Evolutionary conservation across 108 stramenopile genomes (phyloP).

Genomic region (Skeletonema grethae): DNA sequence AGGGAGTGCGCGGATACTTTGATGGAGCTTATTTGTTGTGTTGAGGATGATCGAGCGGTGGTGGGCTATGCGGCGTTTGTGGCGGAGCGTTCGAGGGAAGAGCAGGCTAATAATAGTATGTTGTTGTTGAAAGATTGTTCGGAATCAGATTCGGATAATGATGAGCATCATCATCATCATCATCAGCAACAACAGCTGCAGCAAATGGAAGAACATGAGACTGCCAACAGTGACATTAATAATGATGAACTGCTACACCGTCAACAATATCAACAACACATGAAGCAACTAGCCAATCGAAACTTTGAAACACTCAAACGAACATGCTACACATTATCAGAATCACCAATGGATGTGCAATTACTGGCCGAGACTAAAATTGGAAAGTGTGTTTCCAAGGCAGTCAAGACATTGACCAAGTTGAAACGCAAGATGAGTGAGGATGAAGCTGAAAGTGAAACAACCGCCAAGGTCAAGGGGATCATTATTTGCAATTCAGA

Average conservation of each 20-base stretch:
- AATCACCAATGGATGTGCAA: slow-evolving; percentile 36
- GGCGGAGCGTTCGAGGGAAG: too few species aligned
- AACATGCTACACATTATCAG: slow-evolving; percentile 1
- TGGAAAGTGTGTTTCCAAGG: slow-evolving; percentile 29
- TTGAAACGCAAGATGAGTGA: slow-evolving; percentile 9
- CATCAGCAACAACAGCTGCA: background rate
- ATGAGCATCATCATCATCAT: too few species aligned
- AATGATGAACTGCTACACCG: background rate
- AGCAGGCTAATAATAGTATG: too few species aligned
- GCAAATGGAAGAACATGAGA: too few species aligned
- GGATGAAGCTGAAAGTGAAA: background rate
- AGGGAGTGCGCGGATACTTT: background rate
- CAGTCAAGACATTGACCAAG: slow-evolving; percentile 24
- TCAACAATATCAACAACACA: background rate
- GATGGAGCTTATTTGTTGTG: background rate
- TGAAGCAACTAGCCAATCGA: background rate
- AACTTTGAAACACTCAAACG: background rate
- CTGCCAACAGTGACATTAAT: too few species aligned
- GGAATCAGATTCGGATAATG: too few species aligned
- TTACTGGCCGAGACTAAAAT: slow-evolving; percentile 33
- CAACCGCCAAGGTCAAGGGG: background rate
- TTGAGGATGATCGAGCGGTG: background rate
- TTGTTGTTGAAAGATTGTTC: too few species aligned
- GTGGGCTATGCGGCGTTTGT: background rate
- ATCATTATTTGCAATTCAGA: background rate